These are phyloP conservation scores for Nephelium lappaceum DNA, from an alignment of 345 rosid genomes.

Conservation along the genomic window DNA sequence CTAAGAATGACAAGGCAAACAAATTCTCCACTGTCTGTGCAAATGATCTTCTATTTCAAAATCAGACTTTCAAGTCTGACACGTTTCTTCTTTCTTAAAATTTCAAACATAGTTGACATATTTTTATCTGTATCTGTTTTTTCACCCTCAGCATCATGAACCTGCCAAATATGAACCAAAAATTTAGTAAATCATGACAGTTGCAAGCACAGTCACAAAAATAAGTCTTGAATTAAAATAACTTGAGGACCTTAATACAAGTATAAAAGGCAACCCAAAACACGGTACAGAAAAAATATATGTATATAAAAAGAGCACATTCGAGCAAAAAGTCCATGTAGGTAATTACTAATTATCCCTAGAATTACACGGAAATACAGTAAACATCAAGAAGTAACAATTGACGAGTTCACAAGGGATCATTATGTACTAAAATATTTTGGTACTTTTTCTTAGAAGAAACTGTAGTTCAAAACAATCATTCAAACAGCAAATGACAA, in stretches of 20 bases:
- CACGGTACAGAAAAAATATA: too few species aligned
- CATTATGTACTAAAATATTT: neutral
- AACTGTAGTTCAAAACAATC: neutral
- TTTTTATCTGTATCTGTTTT: slow-evolving; percentile 87
- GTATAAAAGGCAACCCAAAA: neutral
- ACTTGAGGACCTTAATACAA: neutral
- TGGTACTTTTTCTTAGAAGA: neutral
- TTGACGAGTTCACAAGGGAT: neutral
- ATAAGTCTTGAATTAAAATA: neutral
- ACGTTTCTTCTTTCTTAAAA: slow-evolving; percentile 56
- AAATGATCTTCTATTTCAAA: slow-evolving; percentile 75
- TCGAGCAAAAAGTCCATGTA: neutral
- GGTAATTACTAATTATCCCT: neutral
- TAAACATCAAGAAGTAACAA: neutral
- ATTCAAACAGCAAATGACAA: neutral
- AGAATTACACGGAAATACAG: neutral
- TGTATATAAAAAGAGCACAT: neutral
- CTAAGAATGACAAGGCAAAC: slow-evolving; percentile 85
- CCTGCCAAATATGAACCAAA: slow-evolving; percentile 34
- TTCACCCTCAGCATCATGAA: slow-evolving; percentile 53
- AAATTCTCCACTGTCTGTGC: slow-evolving; percentile 91
- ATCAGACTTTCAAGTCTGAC: slow-evolving; percentile 74
- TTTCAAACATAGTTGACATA: slow-evolving; percentile 71
- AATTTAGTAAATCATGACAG: neutral
- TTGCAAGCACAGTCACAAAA: neutral